Evolutionary conservation across 768 basidiomycete genomes (phyloP).

Genomic region (Coprinopsis cinerea): DNA sequence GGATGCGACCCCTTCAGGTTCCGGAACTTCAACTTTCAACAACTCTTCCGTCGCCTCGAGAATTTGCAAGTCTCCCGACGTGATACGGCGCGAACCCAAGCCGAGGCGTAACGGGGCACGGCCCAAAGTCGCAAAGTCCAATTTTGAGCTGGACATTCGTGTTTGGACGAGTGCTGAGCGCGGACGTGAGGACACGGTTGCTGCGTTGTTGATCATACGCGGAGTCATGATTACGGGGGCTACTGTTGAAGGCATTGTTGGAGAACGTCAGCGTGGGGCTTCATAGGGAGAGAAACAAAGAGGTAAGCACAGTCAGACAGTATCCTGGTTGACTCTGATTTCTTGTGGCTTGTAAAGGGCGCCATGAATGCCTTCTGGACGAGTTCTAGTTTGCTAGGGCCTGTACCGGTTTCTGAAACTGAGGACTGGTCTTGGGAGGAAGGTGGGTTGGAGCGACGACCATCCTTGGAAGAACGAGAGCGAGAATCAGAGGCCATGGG

Average conservation of each 20-base stretch:
- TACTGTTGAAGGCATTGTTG: constrained; percentile 49
- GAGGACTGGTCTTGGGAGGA: not conserved
- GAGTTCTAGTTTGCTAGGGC: constrained; percentile 47
- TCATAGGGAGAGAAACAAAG: no score
- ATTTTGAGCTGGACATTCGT: constrained; percentile 30
- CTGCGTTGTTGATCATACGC: constrained; percentile 65
- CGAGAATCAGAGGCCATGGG: not conserved
- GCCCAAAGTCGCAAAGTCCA: constrained; percentile 76
- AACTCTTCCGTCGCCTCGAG: constrained; percentile 78
- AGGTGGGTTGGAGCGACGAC: not conserved
- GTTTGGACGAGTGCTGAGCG: constrained; percentile 27
- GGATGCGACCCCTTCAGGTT: constrained; percentile 61
- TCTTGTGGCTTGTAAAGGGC: constrained; percentile 64
- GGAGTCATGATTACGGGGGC: constrained; percentile 91
- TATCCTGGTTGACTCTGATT: constrained; percentile 65
- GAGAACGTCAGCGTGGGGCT: no score
- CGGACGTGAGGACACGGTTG: constrained; percentile 57
- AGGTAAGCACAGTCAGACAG: constrained; percentile 62
- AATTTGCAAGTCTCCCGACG: constrained; percentile 79
- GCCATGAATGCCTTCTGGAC: constrained; percentile 68
- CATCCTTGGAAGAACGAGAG: not conserved
- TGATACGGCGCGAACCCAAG: constrained; percentile 59
- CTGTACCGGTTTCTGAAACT: constrained; percentile 17
- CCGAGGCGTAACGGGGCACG: constrained; percentile 70
- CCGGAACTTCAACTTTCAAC: constrained; percentile 65